Conservation (phyloP, 1,284 basidiomycete genomes). For the Veloboletus limbatus region DNA sequence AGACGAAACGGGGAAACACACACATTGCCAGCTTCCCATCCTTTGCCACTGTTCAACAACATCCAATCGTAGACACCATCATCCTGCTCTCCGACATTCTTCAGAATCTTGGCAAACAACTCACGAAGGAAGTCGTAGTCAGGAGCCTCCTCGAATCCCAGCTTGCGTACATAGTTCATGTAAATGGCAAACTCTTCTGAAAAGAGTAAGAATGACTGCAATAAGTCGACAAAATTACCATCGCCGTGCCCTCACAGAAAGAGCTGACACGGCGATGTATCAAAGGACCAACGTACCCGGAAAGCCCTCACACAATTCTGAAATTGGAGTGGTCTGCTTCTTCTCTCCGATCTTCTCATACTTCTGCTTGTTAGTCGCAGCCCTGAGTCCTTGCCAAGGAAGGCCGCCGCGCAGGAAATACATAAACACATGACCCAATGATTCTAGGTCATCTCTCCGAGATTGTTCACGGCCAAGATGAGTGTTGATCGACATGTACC, state of each 20-base stretch:
- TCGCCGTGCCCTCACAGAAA: background rate
- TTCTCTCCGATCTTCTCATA: conserved; percentile 98
- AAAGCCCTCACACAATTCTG: conserved; percentile 94
- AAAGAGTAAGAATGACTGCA: conserved; percentile 8
- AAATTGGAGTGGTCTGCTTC: conserved; percentile 92
- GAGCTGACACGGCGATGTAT: conserved; percentile 1
- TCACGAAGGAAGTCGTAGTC: conserved; percentile 98
- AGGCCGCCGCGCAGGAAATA: conserved; percentile 93
- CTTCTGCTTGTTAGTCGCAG: conserved; percentile 97
- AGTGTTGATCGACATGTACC: conserved; percentile 99
- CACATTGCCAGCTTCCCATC: conserved; percentile 82
- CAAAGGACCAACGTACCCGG: conserved; percentile 64
- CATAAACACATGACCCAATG: conserved; percentile 97
- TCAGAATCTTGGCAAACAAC: conserved; percentile 89
- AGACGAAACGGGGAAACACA: conserved; percentile 27
- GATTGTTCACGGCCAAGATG: conserved; percentile 92
- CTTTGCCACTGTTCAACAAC: conserved; percentile 85
- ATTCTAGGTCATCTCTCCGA: conserved; percentile 91
- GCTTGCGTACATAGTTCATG: conserved; percentile 95
- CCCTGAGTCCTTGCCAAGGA: conserved; percentile 94
- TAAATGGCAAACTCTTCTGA: conserved; percentile 95
- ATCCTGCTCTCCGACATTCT: conserved; percentile 85
- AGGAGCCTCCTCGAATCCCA: conserved; percentile 94
- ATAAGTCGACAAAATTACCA: background rate
- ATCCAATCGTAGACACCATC: conserved; percentile 98